Evolutionary conservation across 352 stramenopile species (phyloP).

Genomic region (Phytophthora capsici): DNA sequence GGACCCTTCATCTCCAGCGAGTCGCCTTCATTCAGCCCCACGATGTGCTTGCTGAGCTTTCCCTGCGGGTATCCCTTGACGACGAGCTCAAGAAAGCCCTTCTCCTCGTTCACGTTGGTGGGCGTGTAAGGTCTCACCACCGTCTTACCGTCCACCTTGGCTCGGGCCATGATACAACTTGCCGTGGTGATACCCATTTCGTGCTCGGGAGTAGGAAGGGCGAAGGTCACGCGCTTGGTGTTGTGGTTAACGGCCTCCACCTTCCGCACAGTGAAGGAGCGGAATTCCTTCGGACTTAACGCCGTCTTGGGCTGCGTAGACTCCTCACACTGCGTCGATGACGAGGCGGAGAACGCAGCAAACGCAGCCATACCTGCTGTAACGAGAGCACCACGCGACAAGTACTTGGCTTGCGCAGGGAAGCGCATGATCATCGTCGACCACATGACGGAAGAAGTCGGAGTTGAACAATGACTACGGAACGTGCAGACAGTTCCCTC

Average conservation of each 20-base stretch:
- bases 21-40: constrained; percentile 84
- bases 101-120: constrained; percentile 84
- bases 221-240: constrained; percentile 83
- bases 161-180: constrained; percentile 70
- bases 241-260: constrained; percentile 78
- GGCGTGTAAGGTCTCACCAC: constrained; percentile 91
- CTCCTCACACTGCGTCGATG: constrained; percentile 30
- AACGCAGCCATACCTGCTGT: constrained; percentile 52
- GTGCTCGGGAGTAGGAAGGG: constrained; percentile 58
- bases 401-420: constrained; percentile 42
- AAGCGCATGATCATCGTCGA: constrained; percentile 61
- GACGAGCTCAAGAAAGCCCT: constrained; percentile 86
- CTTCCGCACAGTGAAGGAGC: constrained; percentile 75
- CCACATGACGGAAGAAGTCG: constrained; percentile 33
- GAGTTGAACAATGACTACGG: neutral
- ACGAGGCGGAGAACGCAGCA: constrained; percentile 32
- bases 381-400: constrained; percentile 41
- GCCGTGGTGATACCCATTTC: constrained; percentile 70
- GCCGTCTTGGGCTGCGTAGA: constrained; percentile 48
- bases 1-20: constrained; percentile 91
- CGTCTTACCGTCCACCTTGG: constrained; percentile 75
- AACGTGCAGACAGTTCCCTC: neutral
- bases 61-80: constrained; percentile 91
- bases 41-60: constrained; percentile 88
- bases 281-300: constrained; percentile 71